Evolutionary conservation across 148 eudicot species (phyloP).

Genomic region (Nepenthes gracilis): DNA sequence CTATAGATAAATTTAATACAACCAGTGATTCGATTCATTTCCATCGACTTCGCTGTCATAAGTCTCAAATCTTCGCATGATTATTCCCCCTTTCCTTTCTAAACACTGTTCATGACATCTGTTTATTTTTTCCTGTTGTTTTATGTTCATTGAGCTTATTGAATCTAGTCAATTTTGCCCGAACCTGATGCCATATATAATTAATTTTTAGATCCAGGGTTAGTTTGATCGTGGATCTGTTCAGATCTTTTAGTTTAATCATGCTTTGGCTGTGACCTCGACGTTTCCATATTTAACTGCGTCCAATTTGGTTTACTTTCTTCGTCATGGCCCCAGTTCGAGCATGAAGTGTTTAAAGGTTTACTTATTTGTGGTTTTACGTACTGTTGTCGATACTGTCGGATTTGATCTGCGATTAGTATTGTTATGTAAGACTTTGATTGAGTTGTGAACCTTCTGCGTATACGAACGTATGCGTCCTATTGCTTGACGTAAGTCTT

Average conservation of each 20-base stretch:
- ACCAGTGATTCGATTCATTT: too few species aligned
- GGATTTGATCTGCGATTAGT: too few species aligned
- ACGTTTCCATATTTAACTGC: not conserved
- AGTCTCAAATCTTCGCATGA: too few species aligned
- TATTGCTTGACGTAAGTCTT: not conserved
- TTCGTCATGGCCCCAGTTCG: not conserved
- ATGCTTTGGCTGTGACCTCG: constrained; percentile 2
- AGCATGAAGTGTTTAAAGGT: too few species aligned
- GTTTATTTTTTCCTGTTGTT: not conserved
- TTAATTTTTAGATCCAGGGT: not conserved
- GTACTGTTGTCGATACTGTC: too few species aligned
- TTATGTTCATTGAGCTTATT: not conserved
- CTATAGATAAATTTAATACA: not conserved
- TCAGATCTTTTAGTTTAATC: constrained; percentile 13
- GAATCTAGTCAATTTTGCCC: constrained; percentile 1
- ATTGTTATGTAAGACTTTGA: too few species aligned
- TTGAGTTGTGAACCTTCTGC: not conserved
- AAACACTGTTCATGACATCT: too few species aligned
- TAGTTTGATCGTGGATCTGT: constrained; percentile 28
- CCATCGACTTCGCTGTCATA: too few species aligned
- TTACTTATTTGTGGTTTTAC: too few species aligned
- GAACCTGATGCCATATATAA: constrained; percentile 3
- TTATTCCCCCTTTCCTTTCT: too few species aligned
- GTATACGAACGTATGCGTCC: not conserved
- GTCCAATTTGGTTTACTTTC: not conserved